Evolutionary conservation across 768 basidiomycete genomes (phyloP).

Genomic region (Mycena maculata): DNA sequence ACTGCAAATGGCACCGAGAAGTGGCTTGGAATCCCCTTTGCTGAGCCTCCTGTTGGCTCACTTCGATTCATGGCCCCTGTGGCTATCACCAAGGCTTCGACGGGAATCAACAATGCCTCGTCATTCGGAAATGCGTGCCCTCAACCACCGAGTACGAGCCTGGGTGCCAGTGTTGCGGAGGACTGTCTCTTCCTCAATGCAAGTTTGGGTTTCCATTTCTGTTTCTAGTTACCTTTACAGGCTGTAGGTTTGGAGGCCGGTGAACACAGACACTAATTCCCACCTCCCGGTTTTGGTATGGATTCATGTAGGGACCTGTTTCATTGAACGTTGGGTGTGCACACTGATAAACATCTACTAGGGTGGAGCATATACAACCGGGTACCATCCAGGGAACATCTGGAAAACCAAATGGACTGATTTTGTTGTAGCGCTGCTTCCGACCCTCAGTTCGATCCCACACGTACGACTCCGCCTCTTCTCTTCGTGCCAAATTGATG

Average conservation of each 20-base stretch:
- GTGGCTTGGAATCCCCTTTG: constrained; percentile 74
- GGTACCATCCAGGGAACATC: neutral
- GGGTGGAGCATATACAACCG: constrained; percentile 61
- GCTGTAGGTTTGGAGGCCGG: constrained; percentile 51
- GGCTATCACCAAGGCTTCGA: constrained; percentile 47
- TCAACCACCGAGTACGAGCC: constrained; percentile 49
- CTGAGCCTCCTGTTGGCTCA: constrained; percentile 63
- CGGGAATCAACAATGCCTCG: constrained; percentile 54
- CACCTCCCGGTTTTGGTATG: constrained; percentile 52
- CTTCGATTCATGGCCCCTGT: constrained; percentile 70
- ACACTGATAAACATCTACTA: constrained; percentile 35
- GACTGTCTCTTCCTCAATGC: constrained; percentile 70
- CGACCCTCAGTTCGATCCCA: constrained; percentile 55
- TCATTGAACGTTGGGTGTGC: neutral
- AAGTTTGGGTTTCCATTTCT: neutral
- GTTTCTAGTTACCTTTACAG: neutral
- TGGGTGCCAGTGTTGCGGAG: constrained; percentile 61
- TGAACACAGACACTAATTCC: constrained; percentile 39
- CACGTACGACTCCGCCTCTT: constrained; percentile 47
- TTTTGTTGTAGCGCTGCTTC: constrained; percentile 56
- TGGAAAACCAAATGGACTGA: neutral
- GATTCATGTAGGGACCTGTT: constrained; percentile 46
- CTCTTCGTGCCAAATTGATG: neutral
- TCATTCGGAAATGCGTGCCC: constrained; percentile 68
- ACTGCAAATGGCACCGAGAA: constrained; percentile 59